Base-by-base conservation (phyloP, 1,139 yeast species). In the Pichia sp. region DNA sequence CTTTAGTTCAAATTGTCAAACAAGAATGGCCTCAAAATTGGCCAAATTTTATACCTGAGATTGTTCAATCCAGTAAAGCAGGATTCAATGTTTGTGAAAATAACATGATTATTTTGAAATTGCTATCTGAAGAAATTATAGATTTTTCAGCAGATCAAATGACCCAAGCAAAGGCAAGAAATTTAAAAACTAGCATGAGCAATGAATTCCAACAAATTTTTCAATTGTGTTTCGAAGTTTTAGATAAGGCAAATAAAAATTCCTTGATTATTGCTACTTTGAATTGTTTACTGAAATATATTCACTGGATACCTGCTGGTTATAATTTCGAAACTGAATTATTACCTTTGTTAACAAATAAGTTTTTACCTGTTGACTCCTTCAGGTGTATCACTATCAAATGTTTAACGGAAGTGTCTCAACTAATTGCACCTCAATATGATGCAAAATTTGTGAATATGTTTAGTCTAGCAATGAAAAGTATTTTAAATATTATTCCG, bases 11-110 rank as follows among this genome's bases (percentile, higher is more conserved):
- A 60, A 82, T 92, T 43, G 77, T 92, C 60, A 92, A 92, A 62
- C 97, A 94, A 66, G 99, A 92, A 63, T 92, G 99, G 99, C 99
- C 99, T 35, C 89, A 82, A 56, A 86, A 89, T 62, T 92, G 99
- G 99, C 97, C 97, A 24, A 87, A 85, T 57, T 92, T 94, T 59
- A 84, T 92, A 44, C 96, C 97, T 12, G 98, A 94, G 63, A 78
- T 92, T 51, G 94, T 92, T 37, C 76, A 76, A 52, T 82, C 95
- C 53, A 83, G 95, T 43, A 78, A 87, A 52, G 80, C 94, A 22
- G 84, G 95, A 36, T 79, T 85, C 65, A 90, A 89, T 58, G 96
- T 92, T 41, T 94, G 98, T 69, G 98, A 92, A 66, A 92, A 92
- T 68, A 92, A 92, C 66, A 92, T 92, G 97, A 80, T 82, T 53